These are phyloP conservation scores for Gossypium australe DNA, from an alignment of 345 rosid genomes.

Conservation along the genomic window DNA sequence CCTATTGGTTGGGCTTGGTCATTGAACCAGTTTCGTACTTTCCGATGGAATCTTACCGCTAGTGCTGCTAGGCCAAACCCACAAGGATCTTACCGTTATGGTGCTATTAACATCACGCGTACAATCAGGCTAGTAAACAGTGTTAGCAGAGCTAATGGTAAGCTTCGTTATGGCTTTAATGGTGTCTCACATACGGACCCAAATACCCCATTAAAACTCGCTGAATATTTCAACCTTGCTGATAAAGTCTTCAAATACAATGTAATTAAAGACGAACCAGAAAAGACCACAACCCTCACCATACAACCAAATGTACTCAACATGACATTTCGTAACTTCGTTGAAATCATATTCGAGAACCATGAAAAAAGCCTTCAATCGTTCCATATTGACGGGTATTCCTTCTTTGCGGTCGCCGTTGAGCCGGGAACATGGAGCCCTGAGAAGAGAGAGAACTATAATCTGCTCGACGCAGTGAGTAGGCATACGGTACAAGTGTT, in stretches of 20 bases:
- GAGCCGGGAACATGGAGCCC: constrained; percentile 87
- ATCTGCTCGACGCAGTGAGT: constrained; percentile 75
- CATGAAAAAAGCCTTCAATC: constrained; percentile 64
- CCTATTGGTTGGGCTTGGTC: constrained; percentile 79
- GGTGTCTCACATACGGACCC: constrained; percentile 58
- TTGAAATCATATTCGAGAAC: constrained; percentile 81
- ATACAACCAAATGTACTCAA: constrained; percentile 46
- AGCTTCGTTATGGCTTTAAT: constrained; percentile 55
- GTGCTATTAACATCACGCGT: constrained; percentile 56
- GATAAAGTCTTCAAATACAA: constrained; percentile 56
- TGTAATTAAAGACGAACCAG: constrained; percentile 37
- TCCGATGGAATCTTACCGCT: constrained; percentile 76
- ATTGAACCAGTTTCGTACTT: constrained; percentile 63
- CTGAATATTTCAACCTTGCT: constrained; percentile 47
- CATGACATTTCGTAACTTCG: constrained; percentile 57
- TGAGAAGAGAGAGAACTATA: constrained; percentile 74
- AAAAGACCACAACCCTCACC: constrained; percentile 16
- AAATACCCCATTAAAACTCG: constrained; percentile 56
- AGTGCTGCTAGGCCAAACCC: constrained; percentile 87
- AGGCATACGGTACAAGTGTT: constrained; percentile 75
- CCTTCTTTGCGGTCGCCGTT: constrained; percentile 70
- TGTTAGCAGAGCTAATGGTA: constrained; percentile 35
- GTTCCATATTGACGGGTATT: constrained; percentile 63
- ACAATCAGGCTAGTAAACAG: constrained; percentile 57
- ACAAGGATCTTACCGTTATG: constrained; percentile 77